Base-by-base conservation (phyloP, 352 stramenopile genomes). In the Globisporangium middletonii region DNA sequence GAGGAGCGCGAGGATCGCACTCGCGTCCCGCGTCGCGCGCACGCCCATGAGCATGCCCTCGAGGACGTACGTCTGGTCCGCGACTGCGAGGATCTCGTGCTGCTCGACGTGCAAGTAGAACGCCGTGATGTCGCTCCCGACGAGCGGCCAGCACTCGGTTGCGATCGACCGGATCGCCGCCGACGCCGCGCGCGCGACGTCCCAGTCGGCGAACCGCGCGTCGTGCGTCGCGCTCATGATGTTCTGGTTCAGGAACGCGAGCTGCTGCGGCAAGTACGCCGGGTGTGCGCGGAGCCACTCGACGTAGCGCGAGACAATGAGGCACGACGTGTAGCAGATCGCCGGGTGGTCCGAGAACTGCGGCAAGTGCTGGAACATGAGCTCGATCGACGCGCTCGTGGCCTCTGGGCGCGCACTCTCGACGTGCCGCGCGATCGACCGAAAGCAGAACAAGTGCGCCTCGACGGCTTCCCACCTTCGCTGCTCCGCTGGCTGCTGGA, bases 11-110 rank as follows among this genome's bases (percentile, higher is more conserved):
- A 88, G 62, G 4, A 87, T 65, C 2, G 68, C 51, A 15, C 59
- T 41, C n/a, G 75, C 55, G 41, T 95, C 83, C 1, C 67, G 62
- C 6, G 67, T 73, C 9, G 73, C 75, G 2, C 67, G 62, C 33
- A 90, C 80, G 33, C 83, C 85, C 7, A 67, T 61, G 53, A 79
- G 89, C 47, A 93, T 74, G 7, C 85, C 85, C 59, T 95, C 79
- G 2, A 95, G 68, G 45, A 95, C 77, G n/a, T 92, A 63, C n/a
- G 89, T 79, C 60, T 95, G 85, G 33, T 95, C 83, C 27, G 92
- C 83, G 16, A 92, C 80, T 12, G 38, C 57, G 68, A 95, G 83
- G 16, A 84, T 63, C 18, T 88, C 76, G 47, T 74, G 69, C 38
- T 79, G 57, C 54, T 95, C 77, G 7, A 95, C 73, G 50, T 90